Evolutionary conservation across 2,329 filamentous ascomycete genomes (phyloP).

Genomic region (Xylaria sp.): DNA sequence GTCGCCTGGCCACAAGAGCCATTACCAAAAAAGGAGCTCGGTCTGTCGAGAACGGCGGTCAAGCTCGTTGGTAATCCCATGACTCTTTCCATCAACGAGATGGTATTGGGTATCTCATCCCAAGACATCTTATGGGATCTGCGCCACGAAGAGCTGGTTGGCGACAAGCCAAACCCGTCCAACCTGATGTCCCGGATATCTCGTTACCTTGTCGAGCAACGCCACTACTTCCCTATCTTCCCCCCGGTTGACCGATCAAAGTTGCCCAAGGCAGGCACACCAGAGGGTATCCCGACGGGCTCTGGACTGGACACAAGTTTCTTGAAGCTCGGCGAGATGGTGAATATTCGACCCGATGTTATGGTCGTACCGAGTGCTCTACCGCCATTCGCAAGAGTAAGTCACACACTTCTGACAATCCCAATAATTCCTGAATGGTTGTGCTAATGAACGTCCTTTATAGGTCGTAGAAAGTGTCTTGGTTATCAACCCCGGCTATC

Average conservation of each 20-base stretch:
- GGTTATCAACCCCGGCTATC: conserved; percentile 80
- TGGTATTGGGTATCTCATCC: conserved; percentile 71
- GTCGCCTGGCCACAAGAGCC: conserved; percentile 59
- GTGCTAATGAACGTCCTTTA: neutral
- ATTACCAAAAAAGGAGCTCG: conserved; percentile 65
- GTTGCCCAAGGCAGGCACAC: conserved; percentile 59
- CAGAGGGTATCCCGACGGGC: conserved; percentile 59
- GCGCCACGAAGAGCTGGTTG: conserved; percentile 64
- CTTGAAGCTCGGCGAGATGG: conserved; percentile 84
- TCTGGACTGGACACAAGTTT: conserved; percentile 79
- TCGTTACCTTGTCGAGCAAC: conserved; percentile 77
- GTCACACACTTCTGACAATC: conserved; percentile 19
- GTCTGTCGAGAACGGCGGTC: conserved; percentile 68
- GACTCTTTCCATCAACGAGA: conserved; percentile 82
- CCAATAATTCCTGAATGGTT: neutral
- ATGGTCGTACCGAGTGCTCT: conserved; percentile 76
- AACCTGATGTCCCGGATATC: conserved; percentile 67
- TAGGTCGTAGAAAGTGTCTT: conserved; percentile 88
- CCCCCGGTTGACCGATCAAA: conserved; percentile 67
- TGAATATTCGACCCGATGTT: conserved; percentile 78
- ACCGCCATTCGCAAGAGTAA: conserved; percentile 81
- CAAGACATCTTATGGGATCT: conserved; percentile 83
- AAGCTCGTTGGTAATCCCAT: conserved; percentile 81
- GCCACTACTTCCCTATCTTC: conserved; percentile 86
- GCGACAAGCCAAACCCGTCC: conserved; percentile 48